Evolutionary conservation across 139 green algal species (phyloP).

Genomic region (Micractinium sp.): DNA sequence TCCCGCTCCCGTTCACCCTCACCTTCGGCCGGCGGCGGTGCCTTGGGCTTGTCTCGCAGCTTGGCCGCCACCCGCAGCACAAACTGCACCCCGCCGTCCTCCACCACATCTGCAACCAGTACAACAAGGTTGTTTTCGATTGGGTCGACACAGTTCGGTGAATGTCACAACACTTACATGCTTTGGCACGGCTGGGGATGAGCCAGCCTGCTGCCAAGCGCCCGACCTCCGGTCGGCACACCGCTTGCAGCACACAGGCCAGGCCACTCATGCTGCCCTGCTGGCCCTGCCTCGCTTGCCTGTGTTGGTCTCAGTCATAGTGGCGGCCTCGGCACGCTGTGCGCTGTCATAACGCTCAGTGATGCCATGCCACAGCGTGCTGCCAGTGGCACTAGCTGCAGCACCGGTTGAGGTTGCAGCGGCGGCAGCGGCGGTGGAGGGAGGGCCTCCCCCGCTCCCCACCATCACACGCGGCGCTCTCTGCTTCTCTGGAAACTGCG

Average conservation of each 20-base stretch:
- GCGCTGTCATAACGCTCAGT: constrained; percentile 28
- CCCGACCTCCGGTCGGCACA: not conserved
- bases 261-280: not conserved
- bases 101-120: not conserved
- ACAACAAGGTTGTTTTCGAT: too few species aligned
- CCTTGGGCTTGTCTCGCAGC: constrained; percentile 76
- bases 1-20: not conserved
- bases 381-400: not conserved
- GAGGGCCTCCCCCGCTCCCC: not conserved
- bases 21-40: constrained; percentile 7
- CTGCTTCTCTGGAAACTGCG: not conserved
- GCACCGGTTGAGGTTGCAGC: not conserved
- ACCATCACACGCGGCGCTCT: not conserved
- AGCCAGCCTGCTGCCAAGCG: too few species aligned
- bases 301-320: constrained; percentile 33
- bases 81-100: constrained; percentile 46
- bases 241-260: not conserved
- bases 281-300: not conserved
- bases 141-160: too few species aligned
- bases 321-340: constrained; percentile 28
- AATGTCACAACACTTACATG: too few species aligned
- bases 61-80: constrained; percentile 70
- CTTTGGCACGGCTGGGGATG: too few species aligned
- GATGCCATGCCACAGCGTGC: constrained; percentile 31
- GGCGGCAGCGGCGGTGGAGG: not conserved